phyloP scores from a whole-genome alignment of 805 yeast species.

The Yarrowia divulgata region DNA sequence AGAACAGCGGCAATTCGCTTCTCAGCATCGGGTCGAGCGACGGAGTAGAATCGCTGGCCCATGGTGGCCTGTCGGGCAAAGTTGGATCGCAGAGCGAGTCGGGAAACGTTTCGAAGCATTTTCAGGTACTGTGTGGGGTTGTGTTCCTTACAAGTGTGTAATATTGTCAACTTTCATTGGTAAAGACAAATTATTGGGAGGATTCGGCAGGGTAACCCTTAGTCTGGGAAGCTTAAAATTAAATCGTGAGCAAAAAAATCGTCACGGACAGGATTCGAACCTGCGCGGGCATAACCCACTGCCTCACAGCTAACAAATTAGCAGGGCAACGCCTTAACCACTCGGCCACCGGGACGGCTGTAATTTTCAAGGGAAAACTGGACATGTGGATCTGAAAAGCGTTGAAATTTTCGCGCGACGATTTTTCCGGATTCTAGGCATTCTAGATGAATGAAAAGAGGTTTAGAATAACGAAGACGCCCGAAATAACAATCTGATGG shows the following conservation, averaged over 20 bases:
- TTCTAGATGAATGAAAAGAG: too few species aligned
- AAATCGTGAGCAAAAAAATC: constrained; percentile 55
- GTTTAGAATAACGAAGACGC: too few species aligned
- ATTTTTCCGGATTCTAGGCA: background rate
- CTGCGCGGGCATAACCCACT: constrained; percentile 95
- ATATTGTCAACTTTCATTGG: constrained; percentile 37
- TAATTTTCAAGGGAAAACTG: background rate
- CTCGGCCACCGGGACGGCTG: constrained; percentile 81
- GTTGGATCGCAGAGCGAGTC: constrained; percentile 36
- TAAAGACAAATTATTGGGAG: constrained; percentile 30
- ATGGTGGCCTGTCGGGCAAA: constrained; percentile 32
- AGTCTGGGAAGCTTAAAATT: constrained; percentile 1
- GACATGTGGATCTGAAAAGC: background rate
- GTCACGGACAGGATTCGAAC: constrained; percentile 99
- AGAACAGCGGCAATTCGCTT: constrained; percentile 82
- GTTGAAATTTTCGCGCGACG: background rate
- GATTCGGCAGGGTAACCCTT: constrained; percentile 21
- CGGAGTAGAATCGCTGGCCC: constrained; percentile 58
- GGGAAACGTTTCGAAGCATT: constrained; percentile 40
- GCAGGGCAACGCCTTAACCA: constrained; percentile 95
- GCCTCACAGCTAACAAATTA: constrained; percentile 58
- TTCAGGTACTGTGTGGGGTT: constrained; percentile 24
- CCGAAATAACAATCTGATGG: too few species aligned
- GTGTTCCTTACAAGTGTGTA: constrained; percentile 20
- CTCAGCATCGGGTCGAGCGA: constrained; percentile 80